Evolutionary conservation across 148 eudicot genomes (phyloP).

Genomic region (Pouteria glomerata): DNA sequence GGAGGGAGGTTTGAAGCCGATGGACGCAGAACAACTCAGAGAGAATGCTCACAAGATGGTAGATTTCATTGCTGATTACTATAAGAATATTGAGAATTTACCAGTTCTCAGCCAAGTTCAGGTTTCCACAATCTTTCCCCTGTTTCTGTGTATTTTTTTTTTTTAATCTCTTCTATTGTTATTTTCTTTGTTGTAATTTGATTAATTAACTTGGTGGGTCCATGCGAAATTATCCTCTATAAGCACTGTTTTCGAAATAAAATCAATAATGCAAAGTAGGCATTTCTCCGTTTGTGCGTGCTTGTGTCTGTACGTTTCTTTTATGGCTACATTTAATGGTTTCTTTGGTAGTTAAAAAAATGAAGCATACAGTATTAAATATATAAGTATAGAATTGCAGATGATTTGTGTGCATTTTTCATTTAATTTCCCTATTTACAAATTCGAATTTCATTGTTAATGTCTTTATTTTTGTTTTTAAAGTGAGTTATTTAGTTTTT

Average conservation of each 20-base stretch:
- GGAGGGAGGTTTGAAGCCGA: conserved; percentile 70
- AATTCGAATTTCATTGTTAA: not conserved
- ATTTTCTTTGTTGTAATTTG: not conserved
- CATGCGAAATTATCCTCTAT: not conserved
- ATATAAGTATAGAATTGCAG: not conserved
- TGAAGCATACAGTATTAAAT: not conserved
- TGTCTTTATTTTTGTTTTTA: not conserved
- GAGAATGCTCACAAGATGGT: conserved; percentile 86
- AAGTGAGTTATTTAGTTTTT: not conserved
- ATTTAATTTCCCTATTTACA: not conserved
- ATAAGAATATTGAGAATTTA: conserved; percentile 67
- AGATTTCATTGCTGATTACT: conserved; percentile 95
- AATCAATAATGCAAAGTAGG: not conserved
- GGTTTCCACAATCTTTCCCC: conserved; percentile 23
- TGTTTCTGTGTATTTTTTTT: not conserved
- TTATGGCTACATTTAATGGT: not conserved
- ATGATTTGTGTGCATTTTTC: not conserved
- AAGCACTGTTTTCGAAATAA: not conserved
- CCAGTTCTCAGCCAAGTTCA: conserved; percentile 87
- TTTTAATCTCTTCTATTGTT: not conserved
- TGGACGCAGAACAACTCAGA: conserved; percentile 85
- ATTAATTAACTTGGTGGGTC: not conserved
- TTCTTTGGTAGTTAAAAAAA: not conserved
- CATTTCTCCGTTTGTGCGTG: not conserved
- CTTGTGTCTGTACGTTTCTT: not conserved